Evolutionary conservation across 345 rosid genomes (phyloP).

Genomic region (Schrenkiella parvula): DNA sequence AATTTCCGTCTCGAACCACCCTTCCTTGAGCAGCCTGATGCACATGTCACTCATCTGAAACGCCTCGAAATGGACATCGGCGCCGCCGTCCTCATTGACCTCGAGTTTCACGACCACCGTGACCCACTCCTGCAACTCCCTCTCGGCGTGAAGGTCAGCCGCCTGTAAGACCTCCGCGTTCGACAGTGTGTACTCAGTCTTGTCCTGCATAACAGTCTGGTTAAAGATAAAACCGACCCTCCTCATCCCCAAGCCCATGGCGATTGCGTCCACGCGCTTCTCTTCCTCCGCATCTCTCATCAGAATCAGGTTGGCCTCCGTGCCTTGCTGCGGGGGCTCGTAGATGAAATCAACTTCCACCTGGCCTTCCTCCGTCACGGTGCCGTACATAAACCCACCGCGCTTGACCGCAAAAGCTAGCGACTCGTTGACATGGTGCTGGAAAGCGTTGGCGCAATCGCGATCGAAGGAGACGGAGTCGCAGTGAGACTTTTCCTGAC

Average conservation of each 20-base stretch:
- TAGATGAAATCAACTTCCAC: slow-evolving; percentile 80
- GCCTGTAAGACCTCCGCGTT: slow-evolving; percentile 71
- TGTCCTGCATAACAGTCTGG: slow-evolving; percentile 67
- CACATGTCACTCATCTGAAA: slow-evolving; percentile 99
- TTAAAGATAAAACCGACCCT: slow-evolving; percentile 78
- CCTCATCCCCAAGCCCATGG: slow-evolving; percentile 76
- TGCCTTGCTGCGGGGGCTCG: slow-evolving; percentile 83
- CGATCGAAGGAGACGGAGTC: slow-evolving; percentile 70
- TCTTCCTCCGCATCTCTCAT: slow-evolving; percentile 70
- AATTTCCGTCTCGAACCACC: slow-evolving; percentile 70
- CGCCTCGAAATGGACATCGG: slow-evolving; percentile 92
- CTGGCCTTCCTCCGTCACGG: slow-evolving; percentile 57
- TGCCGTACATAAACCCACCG: slow-evolving; percentile 84
- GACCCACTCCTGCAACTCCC: slow-evolving; percentile 85
- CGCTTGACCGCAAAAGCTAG: slow-evolving; percentile 76
- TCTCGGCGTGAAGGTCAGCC: slow-evolving; percentile 68
- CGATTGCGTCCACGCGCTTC: slow-evolving; percentile 70
- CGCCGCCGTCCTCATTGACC: slow-evolving; percentile 70
- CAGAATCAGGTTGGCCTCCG: slow-evolving; percentile 47
- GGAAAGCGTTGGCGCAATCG: slow-evolving; percentile 70
- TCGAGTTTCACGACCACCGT: slow-evolving; percentile 84
- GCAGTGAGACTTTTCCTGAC: slow-evolving; percentile 86
- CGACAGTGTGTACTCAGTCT: slow-evolving; percentile 72
- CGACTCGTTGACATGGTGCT: slow-evolving; percentile 66
- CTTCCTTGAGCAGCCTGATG: slow-evolving; percentile 70